Conservation (phyloP, 805 yeast species). For the Dipodascopsis uninucleata region DNA sequence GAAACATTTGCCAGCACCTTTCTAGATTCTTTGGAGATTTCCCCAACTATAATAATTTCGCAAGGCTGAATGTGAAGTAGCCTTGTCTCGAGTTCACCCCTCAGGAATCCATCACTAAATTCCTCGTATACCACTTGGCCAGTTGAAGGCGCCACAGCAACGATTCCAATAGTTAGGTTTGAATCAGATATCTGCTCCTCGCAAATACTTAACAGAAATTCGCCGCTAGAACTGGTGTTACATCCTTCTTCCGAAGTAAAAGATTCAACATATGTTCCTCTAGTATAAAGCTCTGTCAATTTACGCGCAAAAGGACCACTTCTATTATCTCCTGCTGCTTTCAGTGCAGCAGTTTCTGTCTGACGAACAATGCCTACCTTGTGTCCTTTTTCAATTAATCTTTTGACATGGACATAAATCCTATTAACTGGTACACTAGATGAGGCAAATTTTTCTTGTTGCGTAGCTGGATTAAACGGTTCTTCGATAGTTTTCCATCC, state of each 20-base stretch:
- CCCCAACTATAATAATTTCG: slow-evolving; percentile 57
- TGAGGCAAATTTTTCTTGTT: slow-evolving; percentile 65
- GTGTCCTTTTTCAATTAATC: slow-evolving; percentile 60
- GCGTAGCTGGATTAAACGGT: slow-evolving; percentile 4
- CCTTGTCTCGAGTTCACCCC: slow-evolving; percentile 70
- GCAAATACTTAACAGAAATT: slow-evolving; percentile 24
- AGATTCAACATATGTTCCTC: slow-evolving; percentile 77
- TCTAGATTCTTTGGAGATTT: slow-evolving; percentile 38
- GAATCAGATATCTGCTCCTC: slow-evolving; percentile 15
- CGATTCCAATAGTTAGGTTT: slow-evolving; percentile 41
- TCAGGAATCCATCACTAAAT: slow-evolving; percentile 56
- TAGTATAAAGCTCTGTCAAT: slow-evolving; percentile 69
- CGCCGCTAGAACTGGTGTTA: slow-evolving; percentile 5
- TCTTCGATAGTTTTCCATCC: slow-evolving; percentile 59
- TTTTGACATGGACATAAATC: slow-evolving; percentile 69
- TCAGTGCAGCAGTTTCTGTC: slow-evolving; percentile 72
- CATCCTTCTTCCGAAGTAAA: slow-evolving; percentile 35
- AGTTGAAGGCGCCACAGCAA: slow-evolving; percentile 66
- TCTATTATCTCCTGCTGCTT: slow-evolving; percentile 51
- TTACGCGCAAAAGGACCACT: slow-evolving; percentile 61
- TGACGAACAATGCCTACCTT: slow-evolving; percentile 89
- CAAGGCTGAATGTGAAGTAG: slow-evolving; percentile 70
- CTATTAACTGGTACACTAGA: slow-evolving; percentile 80
- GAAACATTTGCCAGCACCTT: slow-evolving; percentile 25
- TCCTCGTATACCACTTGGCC: slow-evolving; percentile 74